Base-by-base conservation (phyloP, 2,329 filamentous ascomycete species). In the Paracorniculantispora psalliotae region DNA sequence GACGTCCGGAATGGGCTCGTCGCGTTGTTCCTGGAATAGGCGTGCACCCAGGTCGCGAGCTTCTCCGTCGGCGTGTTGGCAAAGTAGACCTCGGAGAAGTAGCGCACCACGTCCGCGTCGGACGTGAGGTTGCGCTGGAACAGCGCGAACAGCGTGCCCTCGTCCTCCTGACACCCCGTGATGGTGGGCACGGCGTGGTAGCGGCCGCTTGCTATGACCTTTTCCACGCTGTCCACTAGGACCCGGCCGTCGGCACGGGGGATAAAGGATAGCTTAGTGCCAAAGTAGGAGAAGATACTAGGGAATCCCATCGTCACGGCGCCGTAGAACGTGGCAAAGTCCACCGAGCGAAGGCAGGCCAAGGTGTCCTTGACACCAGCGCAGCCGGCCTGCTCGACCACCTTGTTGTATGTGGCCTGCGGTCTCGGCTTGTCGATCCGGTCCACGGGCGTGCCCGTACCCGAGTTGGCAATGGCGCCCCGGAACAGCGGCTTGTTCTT, bases 101-200 rank as follows among this genome's bases (percentile, higher is more conserved):
- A 93, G 19, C 79, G 73, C 30, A 84, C 78, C 0, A 92, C 64
- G 7, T 84, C 73, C 1, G 73, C 72, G 0, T 79, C 83, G 1
- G 80, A 87, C 8, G 83, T 89, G 54, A 92, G 74, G 69, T 91
- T 91, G 35, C 72, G 68, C 63, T 90, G 87, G 70, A 88, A 86
- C 35, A 92, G 76, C 4, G 85, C 78, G 68, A 92, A 91, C 2
- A 92, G 71, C 0, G 89, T 91, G 23, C 89, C 89, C 71, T 93
- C 90, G 67, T 93, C 90, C 74, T 92, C 89, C 70, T 91, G 88
- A 67, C 91, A 82, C 37, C 90, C 89, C 37, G 88, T 81, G 63
- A 81, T 81, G 73, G 78, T 76, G 39, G 79, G 78, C 2, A 81
- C 78, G 1, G 75, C 72, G 23, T 78, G 69, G 59, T 79, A 80